Base-by-base conservation (phyloP, 768 basidiomycete species). In the Xerocomus brunneocitrinus region DNA sequence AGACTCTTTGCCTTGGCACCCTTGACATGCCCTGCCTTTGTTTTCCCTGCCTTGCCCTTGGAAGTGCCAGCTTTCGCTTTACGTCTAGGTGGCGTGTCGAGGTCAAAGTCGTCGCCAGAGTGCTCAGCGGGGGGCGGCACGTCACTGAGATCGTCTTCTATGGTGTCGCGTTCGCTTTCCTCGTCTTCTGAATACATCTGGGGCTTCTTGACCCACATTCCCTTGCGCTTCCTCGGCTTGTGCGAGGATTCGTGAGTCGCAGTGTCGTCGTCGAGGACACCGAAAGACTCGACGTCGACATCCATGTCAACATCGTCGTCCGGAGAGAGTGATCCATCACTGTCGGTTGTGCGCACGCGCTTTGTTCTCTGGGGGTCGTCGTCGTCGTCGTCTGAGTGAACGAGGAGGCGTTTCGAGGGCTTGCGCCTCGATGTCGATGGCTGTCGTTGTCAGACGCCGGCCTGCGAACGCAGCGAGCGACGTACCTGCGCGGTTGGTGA, bases 241-340 rank as follows among this genome's bases (percentile, higher is more conserved):
- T 52, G 44, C 16, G 52, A 22, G 35, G 30, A 8, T 30, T 30
- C 10, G 31, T 25, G 9, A 5, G 24, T 31, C 5, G 31, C 14
- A 4, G 12, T 40, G 6, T 55, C 55, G 36, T 55, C 54, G 25
- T 25, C 38, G 27, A 16, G 41, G 19, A 53, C 50, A 40, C 35
- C 49, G 53, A 61, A 55, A 58, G 72, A 66, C 13, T 82, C 79
- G 43, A 69, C 68, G 30, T 76, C 71, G 13, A 73, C 66, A 32
- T 74, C 62, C 60, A 71, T 58, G 40, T 73, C 68, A 12, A 77
- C 71, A 14, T 80, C 77, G 10, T 59, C 82, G 12, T 60, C 82
- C 71, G 32, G 80, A 10, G 57, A 58, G 31, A 43, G 47, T 4
- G 68, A 62, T 31, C 58, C 65, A 42, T 71, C 70, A 8, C 60